These are phyloP conservation scores for Ochetophila trinervis DNA, from an alignment of 306 rosid species.

Conservation along the genomic window DNA sequence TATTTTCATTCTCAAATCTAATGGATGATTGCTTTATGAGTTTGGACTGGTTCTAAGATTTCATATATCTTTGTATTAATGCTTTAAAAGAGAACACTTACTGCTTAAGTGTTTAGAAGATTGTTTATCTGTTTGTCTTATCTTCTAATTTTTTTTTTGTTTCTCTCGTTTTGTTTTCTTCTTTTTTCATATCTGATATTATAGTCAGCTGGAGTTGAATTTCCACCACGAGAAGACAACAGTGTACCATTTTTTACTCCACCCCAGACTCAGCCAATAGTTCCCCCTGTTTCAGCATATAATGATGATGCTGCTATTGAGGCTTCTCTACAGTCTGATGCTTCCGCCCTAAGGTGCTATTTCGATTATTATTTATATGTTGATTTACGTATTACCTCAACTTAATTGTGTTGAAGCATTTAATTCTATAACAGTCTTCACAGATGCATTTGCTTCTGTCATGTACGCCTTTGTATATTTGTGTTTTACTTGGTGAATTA, in stretches of 20 bases:
- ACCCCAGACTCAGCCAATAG: constrained; percentile 76
- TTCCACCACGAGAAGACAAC: constrained; percentile 79
- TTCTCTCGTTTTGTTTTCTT: not conserved
- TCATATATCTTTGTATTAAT: not conserved
- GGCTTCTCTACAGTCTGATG: constrained; percentile 91
- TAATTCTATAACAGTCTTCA: not conserved
- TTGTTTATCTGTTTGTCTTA: too few relatives aligned
- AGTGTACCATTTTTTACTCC: constrained; percentile 92
- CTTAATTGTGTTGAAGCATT: not conserved
- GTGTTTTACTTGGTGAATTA: not conserved
- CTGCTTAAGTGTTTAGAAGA: not conserved
- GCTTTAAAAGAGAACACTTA: not conserved
- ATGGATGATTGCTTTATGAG: too few relatives aligned
- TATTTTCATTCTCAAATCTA: too few relatives aligned
- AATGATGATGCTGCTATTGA: constrained; percentile 74
- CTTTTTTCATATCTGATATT: constrained; percentile 19
- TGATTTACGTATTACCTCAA: not conserved
- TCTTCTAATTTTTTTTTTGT: not conserved
- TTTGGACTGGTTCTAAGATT: not conserved
- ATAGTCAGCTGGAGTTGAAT: constrained; percentile 89
- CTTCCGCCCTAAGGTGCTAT: constrained; percentile 78
- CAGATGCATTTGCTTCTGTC: not conserved
- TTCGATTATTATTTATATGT: not conserved
- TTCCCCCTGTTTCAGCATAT: constrained; percentile 40
- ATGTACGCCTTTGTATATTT: not conserved